Evolutionary conservation across 495 filamentous ascomycete species (phyloP).

Genomic region (Aspergillus hancockii): DNA sequence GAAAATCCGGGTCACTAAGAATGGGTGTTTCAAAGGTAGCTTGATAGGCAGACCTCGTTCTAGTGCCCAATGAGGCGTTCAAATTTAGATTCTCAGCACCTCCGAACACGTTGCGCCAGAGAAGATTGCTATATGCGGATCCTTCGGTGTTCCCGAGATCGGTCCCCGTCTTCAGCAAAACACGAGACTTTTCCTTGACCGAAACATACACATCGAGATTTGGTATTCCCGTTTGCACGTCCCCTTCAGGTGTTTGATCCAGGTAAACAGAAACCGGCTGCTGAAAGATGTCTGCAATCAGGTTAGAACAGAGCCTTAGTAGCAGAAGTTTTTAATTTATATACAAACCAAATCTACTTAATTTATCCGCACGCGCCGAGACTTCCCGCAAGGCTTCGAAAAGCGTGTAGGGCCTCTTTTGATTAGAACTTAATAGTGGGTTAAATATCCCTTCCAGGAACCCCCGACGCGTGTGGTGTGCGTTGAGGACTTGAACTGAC

Average conservation of each 20-base stretch:
- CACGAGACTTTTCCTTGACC: conserved; percentile 74
- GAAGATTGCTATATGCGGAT: conserved; percentile 80
- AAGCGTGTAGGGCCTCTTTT: conserved; percentile 69
- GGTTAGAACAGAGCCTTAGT: conserved; percentile 19
- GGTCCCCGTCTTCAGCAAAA: conserved; percentile 87
- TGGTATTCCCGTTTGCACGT: conserved; percentile 55
- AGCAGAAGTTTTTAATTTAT: background rate
- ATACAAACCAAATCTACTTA: conserved; percentile 74
- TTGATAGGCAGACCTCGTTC: conserved; percentile 86
- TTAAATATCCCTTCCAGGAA: conserved; percentile 80
- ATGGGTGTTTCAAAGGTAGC: conserved; percentile 80
- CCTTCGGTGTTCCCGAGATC: conserved; percentile 90
- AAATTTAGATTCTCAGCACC: conserved; percentile 87
- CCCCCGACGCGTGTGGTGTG: conserved; percentile 69
- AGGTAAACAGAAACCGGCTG: conserved; percentile 78
- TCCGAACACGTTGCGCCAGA: conserved; percentile 89
- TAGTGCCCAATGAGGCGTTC: conserved; percentile 82
- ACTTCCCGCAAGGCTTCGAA: conserved; percentile 73
- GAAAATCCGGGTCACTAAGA: conserved; percentile 75
- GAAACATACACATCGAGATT: conserved; percentile 77
- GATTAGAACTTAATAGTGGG: conserved; percentile 70
- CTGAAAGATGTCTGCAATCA: conserved; percentile 74
- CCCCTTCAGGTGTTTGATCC: conserved; percentile 64
- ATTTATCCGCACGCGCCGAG: conserved; percentile 65
- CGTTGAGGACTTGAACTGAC: conserved; percentile 76